Evolutionary conservation across 2,329 filamentous ascomycete genomes (phyloP), one percentile per base, ranked within the genome.

Genomic region (Verticillium nonalfalfae): DNA sequence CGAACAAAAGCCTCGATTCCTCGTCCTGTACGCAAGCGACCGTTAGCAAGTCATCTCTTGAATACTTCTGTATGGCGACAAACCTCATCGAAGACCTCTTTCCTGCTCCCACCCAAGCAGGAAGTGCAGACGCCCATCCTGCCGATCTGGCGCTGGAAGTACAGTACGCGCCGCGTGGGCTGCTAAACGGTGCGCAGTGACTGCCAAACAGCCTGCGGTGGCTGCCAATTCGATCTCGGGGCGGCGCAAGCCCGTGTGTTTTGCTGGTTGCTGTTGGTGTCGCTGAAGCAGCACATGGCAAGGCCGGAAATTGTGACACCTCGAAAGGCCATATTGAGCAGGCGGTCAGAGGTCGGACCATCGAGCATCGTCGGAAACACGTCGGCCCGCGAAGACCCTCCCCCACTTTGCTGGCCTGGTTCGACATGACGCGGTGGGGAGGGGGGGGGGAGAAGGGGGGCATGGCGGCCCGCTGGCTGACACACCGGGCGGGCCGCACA

Each of bases 81-180:
- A 68, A 86, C 84, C 75, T 87, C 84, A 38, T 86, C 83, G 62
- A 81, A 81, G 36, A 75, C 73, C 65, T 85, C 81, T 66, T 75
- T 76, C 59, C 78, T 76, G 60, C 79, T 78, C 65, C 76, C 72
- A 64, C 85, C 84, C 55, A 88, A 74, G 69, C 85, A 88, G 61
- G 85, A 87, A 64, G 81, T 78, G 73, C 85, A 88, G 72, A 79
- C 78, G 63, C 85, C 85, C 85, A 88, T 88, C 64, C 58, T 58
- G 38, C 18, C 45, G 18, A 50, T 50, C 45, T 26, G 18, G 45
- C 45, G 13, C 35, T 9, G 35, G 13, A 36, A 36, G 7, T 9
- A 9, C 35, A 2, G 35, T 3, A 36, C 7, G 35, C 35, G 35
- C 35, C 26, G 26, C 26, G 26, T 26, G 26, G 26, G 26, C 26